Percentiles rank a stretch among this genome's conserved stretches.
Conservation (phyloP, 106 monocot genomes). For the Amphibolis antarctica region DNA sequence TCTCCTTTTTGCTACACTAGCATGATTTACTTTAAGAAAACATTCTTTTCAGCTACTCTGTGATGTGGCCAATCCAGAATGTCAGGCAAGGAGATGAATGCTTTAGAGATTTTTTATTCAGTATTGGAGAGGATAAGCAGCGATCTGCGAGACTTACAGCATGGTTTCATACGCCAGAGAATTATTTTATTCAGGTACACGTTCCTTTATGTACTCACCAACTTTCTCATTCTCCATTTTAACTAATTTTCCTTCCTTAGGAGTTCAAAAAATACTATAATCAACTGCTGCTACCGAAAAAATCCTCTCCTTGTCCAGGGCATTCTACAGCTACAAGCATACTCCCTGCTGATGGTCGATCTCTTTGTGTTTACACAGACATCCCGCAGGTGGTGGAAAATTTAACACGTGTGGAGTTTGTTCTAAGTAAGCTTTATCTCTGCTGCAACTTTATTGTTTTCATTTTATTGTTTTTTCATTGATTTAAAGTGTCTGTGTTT, state of each 20-base stretch:
- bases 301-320: slow-evolving; percentile 2
- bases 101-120: slow-evolving; percentile 87
- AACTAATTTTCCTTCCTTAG: slow-evolving; percentile 17
- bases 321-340: slow-evolving; percentile 29
- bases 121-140: slow-evolving; percentile 86
- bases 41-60: slow-evolving; percentile 57
- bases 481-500: too few relatives aligned
- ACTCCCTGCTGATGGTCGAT: slow-evolving; percentile 35
- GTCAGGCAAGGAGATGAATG: slow-evolving; percentile 72
- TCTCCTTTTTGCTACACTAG: too few relatives aligned
- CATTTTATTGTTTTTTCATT: not conserved
- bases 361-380: slow-evolving; percentile 70
- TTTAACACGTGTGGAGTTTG: slow-evolving; percentile 69
- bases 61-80: slow-evolving; percentile 73
- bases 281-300: slow-evolving; percentile 28
- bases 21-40: too few relatives aligned
- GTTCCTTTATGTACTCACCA: not conserved
- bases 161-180: slow-evolving; percentile 95
- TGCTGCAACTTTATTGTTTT: not conserved
- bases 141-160: slow-evolving; percentile 92
- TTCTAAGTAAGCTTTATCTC: slow-evolving; percentile 44
- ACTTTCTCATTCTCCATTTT: not conserved
- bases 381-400: slow-evolving; percentile 82
- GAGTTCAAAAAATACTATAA: slow-evolving; percentile 49
- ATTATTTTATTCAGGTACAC: slow-evolving; percentile 80